phyloP scores from a whole-genome alignment of 148 eudicot genomes.

The Talinum fruticosum region DNA sequence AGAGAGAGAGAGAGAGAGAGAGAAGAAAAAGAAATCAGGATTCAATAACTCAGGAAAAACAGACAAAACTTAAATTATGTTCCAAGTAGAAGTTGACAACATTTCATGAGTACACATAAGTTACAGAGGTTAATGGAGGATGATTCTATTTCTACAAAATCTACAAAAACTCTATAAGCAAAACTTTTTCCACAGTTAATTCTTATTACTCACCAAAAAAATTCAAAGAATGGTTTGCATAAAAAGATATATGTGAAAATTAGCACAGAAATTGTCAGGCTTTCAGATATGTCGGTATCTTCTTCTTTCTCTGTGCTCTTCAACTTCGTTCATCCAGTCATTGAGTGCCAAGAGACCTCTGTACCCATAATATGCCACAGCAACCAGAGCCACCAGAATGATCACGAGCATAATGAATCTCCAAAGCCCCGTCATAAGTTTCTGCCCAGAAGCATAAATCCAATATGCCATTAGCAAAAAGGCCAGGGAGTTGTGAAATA shows the following conservation, averaged over 20 bases:
- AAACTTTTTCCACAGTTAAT: background rate
- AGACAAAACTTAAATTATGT: too few relatives aligned
- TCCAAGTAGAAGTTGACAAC: too few relatives aligned
- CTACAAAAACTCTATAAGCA: background rate
- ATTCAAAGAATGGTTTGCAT: background rate
- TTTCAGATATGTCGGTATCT: slow-evolving; percentile 41
- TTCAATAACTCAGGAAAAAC: too few relatives aligned
- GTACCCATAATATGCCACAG: slow-evolving; percentile 58
- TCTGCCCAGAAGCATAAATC: slow-evolving; percentile 41
- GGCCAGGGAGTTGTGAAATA: too few relatives aligned
- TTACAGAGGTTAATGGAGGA: too few relatives aligned
- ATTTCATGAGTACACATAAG: too few relatives aligned
- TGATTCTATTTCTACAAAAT: background rate
- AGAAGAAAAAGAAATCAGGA: too few relatives aligned
- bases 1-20: too few relatives aligned
- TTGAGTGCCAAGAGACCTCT: slow-evolving; percentile 65
- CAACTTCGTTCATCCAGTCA: slow-evolving; percentile 89
- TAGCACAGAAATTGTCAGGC: slow-evolving; percentile 10
- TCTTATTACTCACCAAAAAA: background rate
- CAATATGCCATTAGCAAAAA: slow-evolving; percentile 16
- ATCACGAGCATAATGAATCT: slow-evolving; percentile 38
- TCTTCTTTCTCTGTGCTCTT: slow-evolving; percentile 51
- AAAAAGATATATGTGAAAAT: background rate
- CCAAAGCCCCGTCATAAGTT: slow-evolving; percentile 32
- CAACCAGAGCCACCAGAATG: slow-evolving; percentile 39